Base-by-base conservation (phyloP, 768 basidiomycete species). In the Wakefieldia striispora region DNA sequence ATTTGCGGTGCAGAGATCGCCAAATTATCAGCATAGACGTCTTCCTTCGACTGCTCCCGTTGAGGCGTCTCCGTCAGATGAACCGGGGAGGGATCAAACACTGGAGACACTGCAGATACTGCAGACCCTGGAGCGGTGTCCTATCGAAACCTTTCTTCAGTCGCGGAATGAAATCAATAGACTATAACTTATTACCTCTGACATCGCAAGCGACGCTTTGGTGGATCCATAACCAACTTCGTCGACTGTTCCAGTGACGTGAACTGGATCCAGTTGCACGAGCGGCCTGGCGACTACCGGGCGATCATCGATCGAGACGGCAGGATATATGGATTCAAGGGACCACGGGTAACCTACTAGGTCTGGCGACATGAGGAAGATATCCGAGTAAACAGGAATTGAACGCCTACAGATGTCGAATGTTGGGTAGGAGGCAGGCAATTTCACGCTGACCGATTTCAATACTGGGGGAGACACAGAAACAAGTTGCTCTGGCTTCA, bases 331-430 rank as follows among this genome's bases (percentile, higher is more conserved):
- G 27, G 20, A 50, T 20, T 57, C 50, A 31, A 67, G 57, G 39
- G 53, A 67, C 57, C 50, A 45, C 4, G 69, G 67, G 41, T 70
- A 70, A 24, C 59, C 56, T 20, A 63, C 53, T 26, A 52, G 49
- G 43, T 58, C 56, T 58, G 39, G 29, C 31, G 19, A 12, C 16
- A 11, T 44, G 43, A 13, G 55, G 45, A 29, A 21, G 29, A 43
- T 34, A 41, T 24, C 29, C 3, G 20, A 13, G 21, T 13, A 11
- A 43, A 13, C 8, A 16, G 21, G 13, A n/a, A 40, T 13, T 16
- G 4, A 40, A 45, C 24, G 58, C 70, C 48, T 53, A 74, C 74
- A 75, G 9, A 71, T 55, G 45, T 68, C 60, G 27, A 75, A 67
- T 24, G 44, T 21, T 9, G 66, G 63, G 46, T 65, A 63, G 39